Evolutionary conservation across 2,329 filamentous ascomycete species (phyloP), one percentile per base, ranked within the genome.

Genomic region (Diaporthe sp.): DNA sequence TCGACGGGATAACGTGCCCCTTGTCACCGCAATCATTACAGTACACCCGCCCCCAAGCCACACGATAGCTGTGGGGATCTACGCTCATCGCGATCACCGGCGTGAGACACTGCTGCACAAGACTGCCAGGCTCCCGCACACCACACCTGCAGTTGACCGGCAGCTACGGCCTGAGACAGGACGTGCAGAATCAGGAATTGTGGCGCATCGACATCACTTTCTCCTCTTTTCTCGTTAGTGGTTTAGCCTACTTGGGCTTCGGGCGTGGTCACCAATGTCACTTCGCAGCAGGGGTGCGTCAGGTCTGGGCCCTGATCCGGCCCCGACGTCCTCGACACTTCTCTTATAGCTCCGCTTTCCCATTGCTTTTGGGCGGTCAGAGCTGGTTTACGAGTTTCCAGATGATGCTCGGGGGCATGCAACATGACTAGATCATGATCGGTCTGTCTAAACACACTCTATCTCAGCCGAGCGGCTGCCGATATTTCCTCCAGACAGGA

Each of bases 161-260:
- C 59, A 42, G 46, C 12, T n/a, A 31, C 71, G 71, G 69, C 49
- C 46, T 51, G 37, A 22, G 15, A 55, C 42, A 65, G 42, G 17
- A 28, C 17, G 61, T 65, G 61, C 61, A 65, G 31, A 73, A 73
- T 65, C 71, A 73, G 22, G 71, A 73, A 73, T 57, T 73, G 58
- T 73, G 71, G 71, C 71, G 49, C 71, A 22, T 55, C 71, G 71
- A 73, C 71, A 73, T 73, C 71, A 73, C 61, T 28, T 25, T 73
- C 71, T 62, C 71, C 71, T 65, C 70, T 73, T 73, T 73, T 73
- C 58, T 65, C 15, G 10, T 25, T 28, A 44, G 37, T 22, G 39
- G 58, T 25, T 55, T 73, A 73, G 49, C 49, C 61, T 57, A 61
- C 55, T 61, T 58, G n/a, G 42, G 69, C 22, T 72, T 61, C 31